These are phyloP conservation scores for Mortierella sp. DNA, from an alignment of 371 early-diverging fungal species.

Conservation along the genomic window DNA sequence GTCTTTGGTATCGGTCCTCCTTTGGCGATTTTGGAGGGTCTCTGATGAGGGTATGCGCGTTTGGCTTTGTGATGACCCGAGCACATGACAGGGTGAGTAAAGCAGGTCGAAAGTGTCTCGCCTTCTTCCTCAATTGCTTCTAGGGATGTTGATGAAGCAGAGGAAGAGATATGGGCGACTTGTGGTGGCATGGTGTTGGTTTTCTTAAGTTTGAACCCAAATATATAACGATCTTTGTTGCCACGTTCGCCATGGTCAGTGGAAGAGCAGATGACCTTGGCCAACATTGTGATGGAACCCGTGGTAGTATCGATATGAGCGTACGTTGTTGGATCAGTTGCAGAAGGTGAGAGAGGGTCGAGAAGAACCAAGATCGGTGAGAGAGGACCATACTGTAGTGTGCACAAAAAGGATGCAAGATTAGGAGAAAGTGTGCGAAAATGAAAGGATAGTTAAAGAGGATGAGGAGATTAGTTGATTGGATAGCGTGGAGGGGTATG, in stretches of 20 bases:
- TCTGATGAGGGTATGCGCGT: slow-evolving; percentile 36
- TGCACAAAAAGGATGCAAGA: neutral
- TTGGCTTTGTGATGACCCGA: slow-evolving; percentile 55
- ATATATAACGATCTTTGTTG: slow-evolving; percentile 53
- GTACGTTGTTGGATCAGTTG: slow-evolving; percentile 32
- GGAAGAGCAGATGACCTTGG: slow-evolving; percentile 54
- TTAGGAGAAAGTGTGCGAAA: neutral
- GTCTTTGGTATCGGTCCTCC: slow-evolving; percentile 35
- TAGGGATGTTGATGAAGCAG: neutral
- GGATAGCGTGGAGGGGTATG: neutral
- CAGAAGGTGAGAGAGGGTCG: slow-evolving; percentile 39
- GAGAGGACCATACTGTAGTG: slow-evolving; percentile 38
- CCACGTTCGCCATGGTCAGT: slow-evolving; percentile 54
- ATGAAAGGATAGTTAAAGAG: neutral
- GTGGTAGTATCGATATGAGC: slow-evolving; percentile 46
- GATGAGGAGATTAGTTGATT: neutral
- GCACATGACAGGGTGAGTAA: slow-evolving; percentile 47
- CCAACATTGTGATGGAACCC: slow-evolving; percentile 45
- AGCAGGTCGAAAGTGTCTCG: slow-evolving; percentile 32
- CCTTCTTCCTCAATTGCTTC: slow-evolving; percentile 38
- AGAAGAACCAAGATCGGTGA: slow-evolving; percentile 45
- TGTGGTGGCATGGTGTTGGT: slow-evolving; percentile 26
- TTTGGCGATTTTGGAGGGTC: slow-evolving; percentile 25
- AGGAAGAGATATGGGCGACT: neutral
- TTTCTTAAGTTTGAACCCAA: slow-evolving; percentile 47